A percentile compares a stretch with the other conserved stretches of the same genome.
Evolutionary conservation across 768 basidiomycete genomes (phyloP).

Genomic region (Gloeostereum incarnatum): DNA sequence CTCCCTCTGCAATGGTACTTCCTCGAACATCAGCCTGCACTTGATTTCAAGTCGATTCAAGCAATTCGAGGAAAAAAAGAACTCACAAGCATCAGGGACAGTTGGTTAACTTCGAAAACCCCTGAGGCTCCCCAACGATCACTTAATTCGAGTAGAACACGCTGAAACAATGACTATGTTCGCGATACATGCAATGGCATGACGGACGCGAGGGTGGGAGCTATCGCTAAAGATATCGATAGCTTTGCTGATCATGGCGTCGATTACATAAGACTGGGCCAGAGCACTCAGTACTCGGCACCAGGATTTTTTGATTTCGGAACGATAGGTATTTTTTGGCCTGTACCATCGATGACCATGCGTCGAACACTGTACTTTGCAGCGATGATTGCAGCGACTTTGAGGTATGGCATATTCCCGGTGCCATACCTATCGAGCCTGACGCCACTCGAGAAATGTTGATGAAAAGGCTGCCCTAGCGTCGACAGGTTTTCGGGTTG

Average conservation of each 20-base stretch:
- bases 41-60: not conserved
- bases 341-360: slow-evolving; percentile 11
- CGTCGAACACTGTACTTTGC: slow-evolving; percentile 9
- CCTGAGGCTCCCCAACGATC: slow-evolving; percentile 31
- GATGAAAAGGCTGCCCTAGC: too few species aligned
- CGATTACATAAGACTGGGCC: slow-evolving; percentile 21
- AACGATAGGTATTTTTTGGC: slow-evolving; percentile 20
- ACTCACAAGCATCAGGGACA: slow-evolving; percentile 9
- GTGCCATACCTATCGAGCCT: too few species aligned
- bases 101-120: slow-evolving; percentile 22
- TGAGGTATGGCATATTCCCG: slow-evolving; percentile 5
- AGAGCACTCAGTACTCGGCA: slow-evolving; percentile 22
- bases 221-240: slow-evolving; percentile 9
- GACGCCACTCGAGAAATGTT: too few species aligned
- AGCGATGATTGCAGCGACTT: slow-evolving; percentile 7
- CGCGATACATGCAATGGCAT: slow-evolving; percentile 19
- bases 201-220: slow-evolving; percentile 12
- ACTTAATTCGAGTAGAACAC: slow-evolving; percentile 11
- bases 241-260: slow-evolving; percentile 14
- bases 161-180: slow-evolving; percentile 18
- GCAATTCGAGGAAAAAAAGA: not conserved
- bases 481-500: too few species aligned
- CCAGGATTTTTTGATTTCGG: slow-evolving; percentile 28
- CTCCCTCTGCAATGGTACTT: slow-evolving; percentile 26
- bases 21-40: slow-evolving; percentile 16